phyloP scores from a whole-genome alignment of 305 asterid genomes.

The Fraxinus platypoda region DNA sequence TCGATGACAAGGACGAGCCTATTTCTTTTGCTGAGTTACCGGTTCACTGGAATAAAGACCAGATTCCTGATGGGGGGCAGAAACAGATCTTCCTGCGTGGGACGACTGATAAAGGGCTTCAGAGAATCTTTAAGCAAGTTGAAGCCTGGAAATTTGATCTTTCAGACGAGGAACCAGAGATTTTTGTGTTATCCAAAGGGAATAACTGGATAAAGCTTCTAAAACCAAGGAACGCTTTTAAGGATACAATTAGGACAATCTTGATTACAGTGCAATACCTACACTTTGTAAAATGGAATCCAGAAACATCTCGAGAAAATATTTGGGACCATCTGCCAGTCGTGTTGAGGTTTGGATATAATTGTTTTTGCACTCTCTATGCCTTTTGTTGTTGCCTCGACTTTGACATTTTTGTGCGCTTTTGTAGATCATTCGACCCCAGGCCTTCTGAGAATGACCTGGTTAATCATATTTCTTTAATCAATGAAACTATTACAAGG shows the following conservation, averaged over 20 bases:
- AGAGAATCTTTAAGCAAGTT: conserved; percentile 57
- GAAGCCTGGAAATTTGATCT: conserved; percentile 74
- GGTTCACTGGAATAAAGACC: conserved; percentile 44
- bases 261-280: conserved; percentile 58
- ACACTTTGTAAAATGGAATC: conserved; percentile 58
- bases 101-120: conserved; percentile 65
- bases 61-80: conserved; percentile 29
- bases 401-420: conserved; percentile 19
- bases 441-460: conserved; percentile 77
- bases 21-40: conserved; percentile 59
- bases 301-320: conserved; percentile 52
- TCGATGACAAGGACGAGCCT: conserved; percentile 37
- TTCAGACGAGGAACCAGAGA: conserved; percentile 46
- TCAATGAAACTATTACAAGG: conserved; percentile 57
- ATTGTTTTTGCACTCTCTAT: conserved; percentile 11
- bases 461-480: conserved; percentile 50
- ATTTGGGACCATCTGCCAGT: conserved; percentile 72
- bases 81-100: conserved; percentile 56
- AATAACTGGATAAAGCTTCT: conserved; percentile 76
- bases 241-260: conserved; percentile 48
- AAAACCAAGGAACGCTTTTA: conserved; percentile 65
- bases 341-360: conserved; percentile 56
- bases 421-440: conserved; percentile 51
- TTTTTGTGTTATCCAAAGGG: conserved; percentile 63
- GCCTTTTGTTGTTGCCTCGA: background rate